phyloP scores from a whole-genome alignment of 169 alveolate species.

The Theileria sp. region DNA sequence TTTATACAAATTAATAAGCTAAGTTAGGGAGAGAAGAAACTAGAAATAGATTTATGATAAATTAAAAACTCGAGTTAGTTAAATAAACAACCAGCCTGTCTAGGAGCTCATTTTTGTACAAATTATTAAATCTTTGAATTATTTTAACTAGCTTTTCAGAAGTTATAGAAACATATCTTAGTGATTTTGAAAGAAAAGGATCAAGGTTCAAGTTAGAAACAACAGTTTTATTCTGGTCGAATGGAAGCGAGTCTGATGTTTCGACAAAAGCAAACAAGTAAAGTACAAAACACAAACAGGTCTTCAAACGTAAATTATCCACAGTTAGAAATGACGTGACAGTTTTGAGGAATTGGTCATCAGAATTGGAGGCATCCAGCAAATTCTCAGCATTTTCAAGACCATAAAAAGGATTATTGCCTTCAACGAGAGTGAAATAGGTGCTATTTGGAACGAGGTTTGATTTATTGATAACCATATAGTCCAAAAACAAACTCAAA shows the following conservation, averaged over 20 bases:
- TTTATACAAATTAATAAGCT: too few relatives aligned
- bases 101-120: neutral
- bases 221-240: neutral
- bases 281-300: neutral
- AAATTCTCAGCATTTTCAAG: neutral
- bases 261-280: slow-evolving; percentile 15
- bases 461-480: neutral
- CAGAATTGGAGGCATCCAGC: neutral
- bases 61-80: neutral
- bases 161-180: neutral
- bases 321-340: neutral
- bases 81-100: neutral
- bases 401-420: neutral
- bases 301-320: neutral
- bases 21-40: neutral
- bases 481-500: neutral
- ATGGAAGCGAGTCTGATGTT: slow-evolving; percentile 10
- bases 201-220: neutral
- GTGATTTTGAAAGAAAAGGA: slow-evolving; percentile 2
- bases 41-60: neutral
- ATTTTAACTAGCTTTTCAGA: neutral
- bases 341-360: slow-evolving; percentile 4
- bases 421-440: slow-evolving; percentile 7
- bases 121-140: neutral
- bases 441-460: slow-evolving; percentile 4